These are phyloP conservation scores for Coemansia guatemalensis DNA, from an alignment of 192 early-diverging fungal species.

Conservation along the genomic window DNA sequence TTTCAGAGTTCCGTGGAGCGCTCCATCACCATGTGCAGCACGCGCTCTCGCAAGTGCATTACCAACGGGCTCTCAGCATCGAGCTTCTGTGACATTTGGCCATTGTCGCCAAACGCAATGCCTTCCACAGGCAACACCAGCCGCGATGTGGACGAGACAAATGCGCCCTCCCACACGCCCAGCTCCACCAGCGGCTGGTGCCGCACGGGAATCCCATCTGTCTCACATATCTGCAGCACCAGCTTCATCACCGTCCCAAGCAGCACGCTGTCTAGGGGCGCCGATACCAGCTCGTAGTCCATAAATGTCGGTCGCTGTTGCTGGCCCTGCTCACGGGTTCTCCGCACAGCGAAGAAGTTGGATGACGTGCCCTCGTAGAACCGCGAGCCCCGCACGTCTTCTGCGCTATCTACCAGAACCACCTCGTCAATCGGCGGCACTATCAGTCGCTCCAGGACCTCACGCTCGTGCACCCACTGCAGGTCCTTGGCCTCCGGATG, in stretches of 20 bases:
- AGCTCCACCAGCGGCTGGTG: slow-evolving; percentile 25
- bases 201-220: slow-evolving; percentile 30
- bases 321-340: background rate
- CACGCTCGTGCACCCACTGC: slow-evolving; percentile 52
- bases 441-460: slow-evolving; percentile 30
- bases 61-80: slow-evolving; percentile 34
- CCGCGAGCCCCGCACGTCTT: background rate
- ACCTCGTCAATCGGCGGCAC: slow-evolving; percentile 37
- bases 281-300: slow-evolving; percentile 33
- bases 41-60: slow-evolving; percentile 23
- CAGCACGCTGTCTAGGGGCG: slow-evolving; percentile 38
- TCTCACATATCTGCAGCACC: slow-evolving; percentile 38
- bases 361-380: slow-evolving; percentile 53
- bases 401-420: slow-evolving; percentile 28
- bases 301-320: slow-evolving; percentile 10
- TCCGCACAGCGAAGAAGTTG: slow-evolving; percentile 44
- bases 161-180: slow-evolving; percentile 41
- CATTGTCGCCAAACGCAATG: slow-evolving; percentile 15
- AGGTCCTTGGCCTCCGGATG: slow-evolving; percentile 42
- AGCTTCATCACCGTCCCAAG: slow-evolving; percentile 51
- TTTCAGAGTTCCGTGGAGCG: slow-evolving; percentile 26
- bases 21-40: slow-evolving; percentile 18
- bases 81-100: slow-evolving; percentile 4
- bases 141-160: slow-evolving; percentile 50
- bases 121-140: slow-evolving; percentile 33